Conservation (phyloP, 1,284 basidiomycete genomes). For the Ganoderma boninense region DNA sequence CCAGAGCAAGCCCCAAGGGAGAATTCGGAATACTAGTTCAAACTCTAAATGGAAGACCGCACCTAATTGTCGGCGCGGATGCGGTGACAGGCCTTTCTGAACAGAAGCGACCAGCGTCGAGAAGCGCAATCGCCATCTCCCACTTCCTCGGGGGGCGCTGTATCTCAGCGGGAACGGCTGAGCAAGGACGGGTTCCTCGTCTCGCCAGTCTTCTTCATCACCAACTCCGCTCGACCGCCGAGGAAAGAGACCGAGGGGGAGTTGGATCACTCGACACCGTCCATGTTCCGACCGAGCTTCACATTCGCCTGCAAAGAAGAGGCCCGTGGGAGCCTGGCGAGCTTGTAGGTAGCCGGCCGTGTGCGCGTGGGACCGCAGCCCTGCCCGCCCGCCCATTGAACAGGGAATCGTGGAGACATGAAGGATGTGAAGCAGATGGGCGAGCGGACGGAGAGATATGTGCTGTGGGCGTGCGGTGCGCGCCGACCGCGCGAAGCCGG, state of each 20-base stretch:
- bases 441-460: not conserved
- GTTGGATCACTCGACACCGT: not conserved
- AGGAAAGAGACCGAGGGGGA: constrained; percentile 1
- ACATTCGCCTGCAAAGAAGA: not conserved
- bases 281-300: not conserved
- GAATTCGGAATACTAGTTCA: constrained; percentile 5
- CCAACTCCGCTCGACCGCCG: constrained; percentile 8
- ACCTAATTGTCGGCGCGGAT: constrained; percentile 11
- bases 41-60: not conserved
- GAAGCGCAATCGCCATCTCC: constrained; percentile 11
- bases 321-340: constrained; percentile 13
- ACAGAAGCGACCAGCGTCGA: not conserved
- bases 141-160: constrained; percentile 1
- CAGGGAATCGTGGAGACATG: not conserved
- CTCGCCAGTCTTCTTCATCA: not conserved
- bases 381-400: not conserved
- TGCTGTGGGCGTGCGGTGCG: not conserved
- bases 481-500: constrained; percentile 9
- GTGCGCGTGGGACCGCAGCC: constrained; percentile 20
- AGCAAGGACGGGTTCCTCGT: not conserved
- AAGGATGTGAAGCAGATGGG: constrained; percentile 5
- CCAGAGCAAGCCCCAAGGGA: not conserved
- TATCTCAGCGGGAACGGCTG: not conserved
- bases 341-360: constrained; percentile 25
- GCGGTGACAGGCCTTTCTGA: constrained; percentile 8